Percentiles rank a stretch among this genome's conserved stretches.
phyloP scores from a whole-genome alignment of 768 basidiomycete species.

The Epithele typhae region DNA sequence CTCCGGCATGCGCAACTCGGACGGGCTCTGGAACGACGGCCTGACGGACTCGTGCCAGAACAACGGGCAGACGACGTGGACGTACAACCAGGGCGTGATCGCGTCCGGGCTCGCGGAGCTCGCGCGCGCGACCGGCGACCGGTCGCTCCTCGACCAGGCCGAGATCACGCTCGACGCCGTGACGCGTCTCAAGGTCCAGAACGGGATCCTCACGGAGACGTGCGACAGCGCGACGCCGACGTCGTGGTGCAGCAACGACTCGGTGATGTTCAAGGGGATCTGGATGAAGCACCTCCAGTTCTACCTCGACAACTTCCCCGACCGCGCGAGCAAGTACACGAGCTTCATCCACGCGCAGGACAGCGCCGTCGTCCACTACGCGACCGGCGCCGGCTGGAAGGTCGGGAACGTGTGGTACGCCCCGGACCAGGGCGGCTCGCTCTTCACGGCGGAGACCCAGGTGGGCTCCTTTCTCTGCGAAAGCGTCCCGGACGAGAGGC shows the following conservation, averaged over 20 bases:
- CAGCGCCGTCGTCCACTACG: constrained; percentile 7
- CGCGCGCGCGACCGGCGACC: constrained; percentile 7
- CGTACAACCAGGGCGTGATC: constrained; percentile 57
- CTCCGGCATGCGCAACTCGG: constrained; percentile 43
- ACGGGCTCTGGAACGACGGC: constrained; percentile 42
- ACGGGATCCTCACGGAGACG: constrained; percentile 15
- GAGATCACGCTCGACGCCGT: constrained; percentile 18
- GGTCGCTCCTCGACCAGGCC: constrained; percentile 11
- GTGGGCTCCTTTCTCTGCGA: too few species aligned
- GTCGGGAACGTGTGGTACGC: constrained; percentile 37
- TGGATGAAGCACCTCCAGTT: constrained; percentile 19
- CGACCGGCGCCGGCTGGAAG: background rate
- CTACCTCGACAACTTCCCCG: constrained; percentile 15
- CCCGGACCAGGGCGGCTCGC: constrained; percentile 22
- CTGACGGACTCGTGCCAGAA: background rate
- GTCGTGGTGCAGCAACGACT: constrained; percentile 11
- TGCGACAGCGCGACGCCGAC: constrained; percentile 15
- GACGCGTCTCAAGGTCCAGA: constrained; percentile 4
- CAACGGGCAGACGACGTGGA: constrained; percentile 46
- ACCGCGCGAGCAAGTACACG: constrained; percentile 10
- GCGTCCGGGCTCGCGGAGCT: constrained; percentile 50
- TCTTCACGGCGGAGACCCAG: constrained; percentile 25
- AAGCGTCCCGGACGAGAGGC: too few species aligned
- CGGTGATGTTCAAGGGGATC: constrained; percentile 7
- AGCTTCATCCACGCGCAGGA: constrained; percentile 12